Conservation (phyloP, 805 yeast genomes). For the Saturnispora hagleri region DNA sequence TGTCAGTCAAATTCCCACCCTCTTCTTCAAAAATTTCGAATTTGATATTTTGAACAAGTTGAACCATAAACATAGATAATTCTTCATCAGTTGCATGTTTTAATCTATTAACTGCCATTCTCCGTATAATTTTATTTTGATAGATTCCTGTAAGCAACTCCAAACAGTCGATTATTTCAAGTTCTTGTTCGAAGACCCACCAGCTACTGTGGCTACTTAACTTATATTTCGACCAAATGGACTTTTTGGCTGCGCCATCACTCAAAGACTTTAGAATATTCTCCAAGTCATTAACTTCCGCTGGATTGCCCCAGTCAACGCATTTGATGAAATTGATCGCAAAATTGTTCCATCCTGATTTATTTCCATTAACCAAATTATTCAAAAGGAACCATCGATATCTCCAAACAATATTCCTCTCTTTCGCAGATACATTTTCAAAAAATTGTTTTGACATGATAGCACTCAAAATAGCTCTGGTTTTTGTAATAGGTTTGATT, state of each 20-base stretch:
- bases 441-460: conserved; percentile 78
- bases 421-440: conserved; percentile 69
- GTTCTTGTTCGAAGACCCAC: conserved; percentile 25
- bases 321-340: conserved; percentile 67
- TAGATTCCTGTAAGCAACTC: conserved; percentile 78
- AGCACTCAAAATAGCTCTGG: conserved; percentile 60
- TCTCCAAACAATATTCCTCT: conserved; percentile 84
- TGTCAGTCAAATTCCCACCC: conserved; percentile 3
- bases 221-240: neutral
- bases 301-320: conserved; percentile 79
- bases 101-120: conserved; percentile 81
- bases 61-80: conserved; percentile 71
- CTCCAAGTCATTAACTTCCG: conserved; percentile 71
- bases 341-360: conserved; percentile 29
- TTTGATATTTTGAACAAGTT: conserved; percentile 83
- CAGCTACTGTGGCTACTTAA: conserved; percentile 8
- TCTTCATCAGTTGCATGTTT: conserved; percentile 73
- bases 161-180: conserved; percentile 35
- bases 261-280: conserved; percentile 25
- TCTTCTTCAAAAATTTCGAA: conserved; percentile 44
- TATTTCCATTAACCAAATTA: conserved; percentile 31
- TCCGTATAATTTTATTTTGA: conserved; percentile 61
- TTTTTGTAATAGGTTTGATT: conserved; percentile 77
- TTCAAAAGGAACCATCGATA: conserved; percentile 74
- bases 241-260: conserved; percentile 7